Conservation (phyloP, 2,329 filamentous ascomycete genomes). For the Aschersonia sp. region DNA sequence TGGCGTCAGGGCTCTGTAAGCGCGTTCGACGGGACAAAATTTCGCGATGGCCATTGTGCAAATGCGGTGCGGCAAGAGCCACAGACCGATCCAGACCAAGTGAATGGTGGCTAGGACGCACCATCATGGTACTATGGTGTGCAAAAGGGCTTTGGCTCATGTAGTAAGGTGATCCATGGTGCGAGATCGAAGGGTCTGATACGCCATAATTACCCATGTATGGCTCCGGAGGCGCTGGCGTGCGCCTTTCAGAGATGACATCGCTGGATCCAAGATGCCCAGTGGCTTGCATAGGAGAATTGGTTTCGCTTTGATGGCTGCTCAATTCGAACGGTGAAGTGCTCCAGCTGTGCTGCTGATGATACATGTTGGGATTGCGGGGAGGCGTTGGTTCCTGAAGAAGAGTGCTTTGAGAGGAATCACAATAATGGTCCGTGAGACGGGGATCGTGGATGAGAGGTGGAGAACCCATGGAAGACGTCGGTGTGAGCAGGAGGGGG, state of each 20-base stretch:
- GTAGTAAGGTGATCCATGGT: too few species aligned
- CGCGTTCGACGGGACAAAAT: too few species aligned
- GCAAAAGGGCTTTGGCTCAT: too few species aligned
- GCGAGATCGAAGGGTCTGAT: too few species aligned
- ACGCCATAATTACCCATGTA: constrained; percentile 19
- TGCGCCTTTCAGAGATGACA: constrained; percentile 23
- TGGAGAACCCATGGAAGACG: constrained; percentile 33
- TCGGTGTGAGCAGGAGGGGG: constrained; percentile 32
- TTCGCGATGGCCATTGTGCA: too few species aligned
- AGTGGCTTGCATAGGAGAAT: constrained; percentile 30
- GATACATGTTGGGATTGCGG: constrained; percentile 29
- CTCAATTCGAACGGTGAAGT: constrained; percentile 22
- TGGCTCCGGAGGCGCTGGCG: constrained; percentile 20
- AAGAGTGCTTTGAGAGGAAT: constrained; percentile 18
- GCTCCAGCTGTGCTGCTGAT: constrained; percentile 18
- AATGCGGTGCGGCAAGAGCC: too few species aligned
- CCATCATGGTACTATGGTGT: too few species aligned
- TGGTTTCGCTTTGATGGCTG: constrained; percentile 24
- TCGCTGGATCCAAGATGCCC: constrained; percentile 17
- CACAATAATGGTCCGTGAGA: constrained; percentile 23
- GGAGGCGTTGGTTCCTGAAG: constrained; percentile 33
- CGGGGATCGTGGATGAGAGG: constrained; percentile 29
- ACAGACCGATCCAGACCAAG: too few species aligned
- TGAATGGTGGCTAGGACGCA: too few species aligned
- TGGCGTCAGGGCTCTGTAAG: too few species aligned